phyloP scores from a whole-genome alignment of 441 rosid species.

The Codiaeum variegatum region DNA sequence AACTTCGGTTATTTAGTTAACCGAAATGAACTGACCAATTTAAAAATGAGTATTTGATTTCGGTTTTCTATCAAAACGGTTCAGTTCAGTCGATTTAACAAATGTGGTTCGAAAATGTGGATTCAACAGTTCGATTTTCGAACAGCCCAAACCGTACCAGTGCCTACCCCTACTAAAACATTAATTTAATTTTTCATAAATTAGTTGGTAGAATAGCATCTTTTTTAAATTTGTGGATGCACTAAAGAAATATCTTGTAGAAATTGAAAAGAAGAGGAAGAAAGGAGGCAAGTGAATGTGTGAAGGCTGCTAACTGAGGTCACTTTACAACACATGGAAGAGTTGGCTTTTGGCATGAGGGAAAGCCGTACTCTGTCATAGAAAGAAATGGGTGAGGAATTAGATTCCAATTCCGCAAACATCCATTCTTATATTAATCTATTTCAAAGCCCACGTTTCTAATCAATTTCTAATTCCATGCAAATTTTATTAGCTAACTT shows the following conservation, averaged over 20 bases:
- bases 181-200: no score
- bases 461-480: background rate
- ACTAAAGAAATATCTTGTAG: background rate
- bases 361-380: constrained; percentile 18
- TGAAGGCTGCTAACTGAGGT: constrained; percentile 29
- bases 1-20: no score
- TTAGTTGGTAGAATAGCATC: no score
- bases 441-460: constrained; percentile 10
- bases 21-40: no score
- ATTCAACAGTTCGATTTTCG: no score
- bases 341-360: constrained; percentile 25
- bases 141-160: no score
- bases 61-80: no score
- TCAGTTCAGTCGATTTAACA: no score
- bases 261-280: background rate
- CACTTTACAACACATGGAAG: constrained; percentile 23
- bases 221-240: background rate
- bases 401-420: constrained; percentile 33
- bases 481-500: background rate
- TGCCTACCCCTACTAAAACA: no score
- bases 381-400: constrained; percentile 23
- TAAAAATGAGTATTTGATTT: no score
- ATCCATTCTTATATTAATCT: constrained; percentile 4
- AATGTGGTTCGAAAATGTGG: no score
- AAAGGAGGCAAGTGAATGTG: constrained; percentile 21